Evolutionary conservation across 257 asterid species (phyloP).

Genomic region (Nicotiana benthamiana): DNA sequence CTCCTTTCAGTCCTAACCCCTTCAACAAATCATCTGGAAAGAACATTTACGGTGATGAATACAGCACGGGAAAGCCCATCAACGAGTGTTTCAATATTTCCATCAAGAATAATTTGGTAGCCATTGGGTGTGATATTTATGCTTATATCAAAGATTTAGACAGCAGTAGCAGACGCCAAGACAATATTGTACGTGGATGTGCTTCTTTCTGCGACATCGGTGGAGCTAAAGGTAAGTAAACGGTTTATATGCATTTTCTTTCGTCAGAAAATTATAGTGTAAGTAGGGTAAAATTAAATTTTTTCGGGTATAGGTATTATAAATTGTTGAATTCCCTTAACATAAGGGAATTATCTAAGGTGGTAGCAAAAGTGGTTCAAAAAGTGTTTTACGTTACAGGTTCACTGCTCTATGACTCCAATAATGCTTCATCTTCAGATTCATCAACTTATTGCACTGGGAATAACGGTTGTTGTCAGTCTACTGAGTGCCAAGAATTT

Average conservation of each 20-base stretch:
- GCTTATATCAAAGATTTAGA: conserved; percentile 11
- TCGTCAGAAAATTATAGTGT: too few species aligned
- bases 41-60: neutral
- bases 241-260: too few species aligned
- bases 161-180: neutral
- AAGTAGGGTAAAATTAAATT: too few species aligned
- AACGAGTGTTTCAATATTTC: neutral
- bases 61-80: rapidly evolving
- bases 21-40: conserved; percentile 13
- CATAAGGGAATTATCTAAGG: too few species aligned
- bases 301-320: too few species aligned
- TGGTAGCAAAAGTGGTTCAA: too few species aligned
- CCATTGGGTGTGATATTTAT: conserved; percentile 27
- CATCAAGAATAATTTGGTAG: conserved; percentile 14
- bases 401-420: too few species aligned
- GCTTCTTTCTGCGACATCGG: conserved; percentile 15
- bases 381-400: too few species aligned
- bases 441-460: conserved; percentile 18
- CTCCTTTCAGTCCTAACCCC: neutral
- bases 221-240: too few species aligned
- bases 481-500: neutral
- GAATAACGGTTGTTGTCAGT: conserved; percentile 17
- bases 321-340: too few species aligned
- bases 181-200: conserved; percentile 9
- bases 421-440: neutral